Evolutionary conservation across 2,329 filamentous ascomycete genomes (phyloP).

Genomic region (Penicillium sp.): DNA sequence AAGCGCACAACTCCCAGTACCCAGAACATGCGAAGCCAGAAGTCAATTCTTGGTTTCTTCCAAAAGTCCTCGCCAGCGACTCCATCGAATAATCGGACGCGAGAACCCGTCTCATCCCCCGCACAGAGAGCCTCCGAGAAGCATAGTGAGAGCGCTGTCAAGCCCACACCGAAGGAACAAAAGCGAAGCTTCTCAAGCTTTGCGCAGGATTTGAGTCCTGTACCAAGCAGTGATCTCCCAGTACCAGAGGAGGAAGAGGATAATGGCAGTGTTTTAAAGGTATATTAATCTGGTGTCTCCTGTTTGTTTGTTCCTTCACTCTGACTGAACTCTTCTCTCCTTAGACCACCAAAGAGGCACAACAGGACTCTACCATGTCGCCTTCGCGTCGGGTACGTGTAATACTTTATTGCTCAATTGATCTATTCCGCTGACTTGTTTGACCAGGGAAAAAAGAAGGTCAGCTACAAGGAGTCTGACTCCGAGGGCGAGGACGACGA

Average conservation of each 20-base stretch:
- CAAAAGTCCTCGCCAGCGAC: conserved; percentile 57
- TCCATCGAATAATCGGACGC: conserved; percentile 29
- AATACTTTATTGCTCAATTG: not conserved
- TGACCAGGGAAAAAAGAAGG: conserved; percentile 58
- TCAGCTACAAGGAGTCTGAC: conserved; percentile 80
- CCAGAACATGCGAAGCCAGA: conserved; percentile 60
- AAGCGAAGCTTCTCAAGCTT: conserved; percentile 42
- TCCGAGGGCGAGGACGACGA: conserved; percentile 69
- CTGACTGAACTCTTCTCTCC: conserved; percentile 20
- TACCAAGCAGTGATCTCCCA: conserved; percentile 75
- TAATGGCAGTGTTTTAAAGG: conserved; percentile 37
- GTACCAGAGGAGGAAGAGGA: conserved; percentile 66
- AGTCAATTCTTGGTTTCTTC: conserved; percentile 78
- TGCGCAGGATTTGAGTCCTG: conserved; percentile 63
- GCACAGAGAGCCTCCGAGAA: conserved; percentile 36
- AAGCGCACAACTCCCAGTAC: conserved; percentile 45
- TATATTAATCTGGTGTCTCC: conserved; percentile 23
- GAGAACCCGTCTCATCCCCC: conserved; percentile 40
- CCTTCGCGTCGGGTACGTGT: conserved; percentile 72
- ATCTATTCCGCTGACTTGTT: not conserved
- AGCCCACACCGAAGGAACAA: conserved; percentile 48
- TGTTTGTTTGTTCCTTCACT: not conserved
- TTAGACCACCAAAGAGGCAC: conserved; percentile 47
- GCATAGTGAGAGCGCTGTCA: conserved; percentile 29
- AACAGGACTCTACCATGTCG: conserved; percentile 58